These are phyloP conservation scores for Kwoniella botswanensis DNA, from an alignment of 768 basidiomycete genomes.

Conservation along the genomic window DNA sequence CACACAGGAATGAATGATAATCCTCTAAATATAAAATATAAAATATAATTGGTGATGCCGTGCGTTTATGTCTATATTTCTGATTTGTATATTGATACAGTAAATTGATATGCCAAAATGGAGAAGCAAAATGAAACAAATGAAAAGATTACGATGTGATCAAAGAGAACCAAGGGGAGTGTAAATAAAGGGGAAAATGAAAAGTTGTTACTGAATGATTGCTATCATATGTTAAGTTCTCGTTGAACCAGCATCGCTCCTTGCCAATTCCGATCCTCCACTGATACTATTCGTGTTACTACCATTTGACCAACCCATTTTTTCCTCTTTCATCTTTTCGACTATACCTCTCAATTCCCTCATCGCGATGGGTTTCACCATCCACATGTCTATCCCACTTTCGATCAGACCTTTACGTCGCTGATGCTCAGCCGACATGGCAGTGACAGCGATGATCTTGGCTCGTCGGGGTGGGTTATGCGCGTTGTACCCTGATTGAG, in stretches of 20 bases:
- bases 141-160: neutral
- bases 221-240: neutral
- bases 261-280: slow-evolving; percentile 5
- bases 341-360: slow-evolving; percentile 23
- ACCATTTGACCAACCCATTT: slow-evolving; percentile 1
- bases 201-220: too few species aligned
- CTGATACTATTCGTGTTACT: neutral
- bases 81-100: too few species aligned
- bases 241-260: neutral
- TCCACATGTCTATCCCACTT: slow-evolving; percentile 44
- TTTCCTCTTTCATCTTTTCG: slow-evolving; percentile 27
- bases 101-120: too few species aligned
- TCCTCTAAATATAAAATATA: too few species aligned
- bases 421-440: slow-evolving; percentile 43
- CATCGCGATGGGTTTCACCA: slow-evolving; percentile 38
- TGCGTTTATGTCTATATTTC: too few species aligned
- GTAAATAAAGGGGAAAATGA: too few species aligned
- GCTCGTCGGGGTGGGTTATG: slow-evolving; percentile 3
- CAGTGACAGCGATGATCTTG: slow-evolving; percentile 54
- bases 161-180: neutral
- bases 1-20: neutral
- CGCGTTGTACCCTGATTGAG: neutral
- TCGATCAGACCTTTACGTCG: slow-evolving; percentile 45
- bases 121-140: too few species aligned
- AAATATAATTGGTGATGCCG: too few species aligned